A percentile compares a stretch with the other conserved stretches of the same genome.
Evolutionary conservation across 1,139 yeast genomes (phyloP).

Genomic region (Blastobotrys ciferrii): DNA sequence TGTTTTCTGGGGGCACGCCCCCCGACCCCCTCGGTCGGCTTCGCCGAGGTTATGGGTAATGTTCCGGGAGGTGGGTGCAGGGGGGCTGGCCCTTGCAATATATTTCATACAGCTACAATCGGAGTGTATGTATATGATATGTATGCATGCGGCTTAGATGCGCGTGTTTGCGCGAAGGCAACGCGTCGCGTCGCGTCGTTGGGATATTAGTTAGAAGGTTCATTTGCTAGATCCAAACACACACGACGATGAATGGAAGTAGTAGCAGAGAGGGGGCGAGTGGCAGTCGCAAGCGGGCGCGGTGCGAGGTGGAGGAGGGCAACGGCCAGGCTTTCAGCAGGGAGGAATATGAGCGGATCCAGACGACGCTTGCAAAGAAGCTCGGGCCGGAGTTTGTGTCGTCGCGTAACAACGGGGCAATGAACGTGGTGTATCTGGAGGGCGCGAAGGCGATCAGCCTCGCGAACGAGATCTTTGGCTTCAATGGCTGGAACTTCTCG

Average conservation of each 20-base stretch:
- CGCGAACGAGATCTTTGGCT: conserved; percentile 67
- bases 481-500: conserved; percentile 62
- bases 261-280: not conserved
- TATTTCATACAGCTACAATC: too few species aligned
- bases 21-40: too few species aligned
- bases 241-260: not conserved
- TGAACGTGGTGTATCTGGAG: conserved; percentile 42
- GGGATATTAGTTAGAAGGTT: too few species aligned
- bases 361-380: not conserved
- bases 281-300: not conserved
- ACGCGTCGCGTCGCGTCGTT: too few species aligned
- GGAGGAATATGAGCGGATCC: conserved; percentile 4
- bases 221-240: too few species aligned
- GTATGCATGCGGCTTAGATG: too few species aligned
- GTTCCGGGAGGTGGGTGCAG: too few species aligned
- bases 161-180: too few species aligned
- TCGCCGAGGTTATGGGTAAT: too few species aligned
- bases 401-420: conserved; percentile 54
- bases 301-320: not conserved
- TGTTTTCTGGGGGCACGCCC: too few species aligned
- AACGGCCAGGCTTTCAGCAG: not conserved
- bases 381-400: conserved; percentile 91
- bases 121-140: too few species aligned
- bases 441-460: conserved; percentile 47
- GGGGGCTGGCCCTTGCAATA: too few species aligned